Base-by-base conservation (phyloP, 352 stramenopile species). In the Pseudoperonospora humuli region DNA sequence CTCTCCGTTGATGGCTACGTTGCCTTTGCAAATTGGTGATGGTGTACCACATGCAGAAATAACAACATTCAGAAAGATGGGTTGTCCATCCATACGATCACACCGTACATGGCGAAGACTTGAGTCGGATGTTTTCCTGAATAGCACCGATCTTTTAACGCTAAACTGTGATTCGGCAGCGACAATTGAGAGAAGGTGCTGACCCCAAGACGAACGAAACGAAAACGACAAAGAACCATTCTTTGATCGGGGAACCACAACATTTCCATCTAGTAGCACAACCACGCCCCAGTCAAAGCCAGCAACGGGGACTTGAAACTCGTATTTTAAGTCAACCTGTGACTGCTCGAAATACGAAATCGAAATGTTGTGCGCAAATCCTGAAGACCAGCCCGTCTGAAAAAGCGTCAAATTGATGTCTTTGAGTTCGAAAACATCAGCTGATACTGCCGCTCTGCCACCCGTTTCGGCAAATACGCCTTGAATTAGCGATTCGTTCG, bases 311-410 rank as follows among this genome's bases (percentile, higher is more conserved):
- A 84, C 2, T 48, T 71, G 64, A 28, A 84, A 71, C 8, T 81
- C 72, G 25, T 71, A 74, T 10, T 43, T 71, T 11, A 35, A 27
- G 17, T 45, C 60, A 10, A 36, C 15, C 9, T 57, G 33, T 0
- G 59, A 57, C 14, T 58, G 62, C 28, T 80, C 64, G 26, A 77
- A 79, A 38, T 77, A 79, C 33, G 40, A 54, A 19, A 84, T 45
- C 2, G 66, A 62, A n/a, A 84, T 58, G 46, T 79, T 81, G 47
- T 84, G 67, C 0, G 39, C 68, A 33, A 70, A 67, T 3, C 70
- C 67, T 17, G 33, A 51, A 5, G 39, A 29, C 48, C 40, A 64
- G 0, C 54, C 39, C 0, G 54, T 52, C 20, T 38, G 50, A 26
- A 80, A 63, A 3, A 54, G 34, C 1, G 54, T 50, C 17, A 55